These are phyloP conservation scores for Cryphonectria radicalis DNA, from an alignment of 2,329 filamentous ascomycete species.

Conservation along the genomic window DNA sequence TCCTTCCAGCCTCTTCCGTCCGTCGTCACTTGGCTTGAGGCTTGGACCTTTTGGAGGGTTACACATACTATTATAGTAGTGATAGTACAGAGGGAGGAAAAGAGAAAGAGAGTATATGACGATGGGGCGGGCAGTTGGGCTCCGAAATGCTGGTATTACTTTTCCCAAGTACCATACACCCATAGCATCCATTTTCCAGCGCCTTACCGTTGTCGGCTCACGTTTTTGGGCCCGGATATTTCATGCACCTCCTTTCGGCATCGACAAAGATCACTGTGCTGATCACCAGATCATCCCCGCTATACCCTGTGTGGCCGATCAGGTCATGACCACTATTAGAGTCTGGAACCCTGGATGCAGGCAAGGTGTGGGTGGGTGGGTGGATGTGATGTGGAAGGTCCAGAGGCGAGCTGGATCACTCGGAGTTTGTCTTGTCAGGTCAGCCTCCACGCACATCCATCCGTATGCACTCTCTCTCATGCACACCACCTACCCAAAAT, in stretches of 20 bases:
- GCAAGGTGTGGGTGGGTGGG: not conserved
- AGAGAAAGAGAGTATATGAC: not conserved
- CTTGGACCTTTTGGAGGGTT: not conserved
- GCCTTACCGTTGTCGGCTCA: constrained; percentile 13
- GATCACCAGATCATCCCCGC: constrained; percentile 4
- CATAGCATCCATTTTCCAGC: not conserved
- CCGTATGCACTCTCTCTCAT: constrained; percentile 20
- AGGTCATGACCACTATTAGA: constrained; percentile 15
- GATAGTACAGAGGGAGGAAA: too few relatives aligned
- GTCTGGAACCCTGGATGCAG: constrained; percentile 4
- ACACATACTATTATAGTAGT: not conserved
- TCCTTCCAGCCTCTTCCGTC: not conserved
- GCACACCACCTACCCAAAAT: constrained; percentile 24
- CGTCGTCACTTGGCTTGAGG: not conserved
- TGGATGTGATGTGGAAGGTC: not conserved
- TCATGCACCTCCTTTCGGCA: constrained; percentile 5
- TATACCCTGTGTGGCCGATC: constrained; percentile 9
- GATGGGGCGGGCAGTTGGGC: not conserved
- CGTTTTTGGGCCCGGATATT: constrained; percentile 5
- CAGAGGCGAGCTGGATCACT: constrained; percentile 20
- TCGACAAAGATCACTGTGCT: not conserved
- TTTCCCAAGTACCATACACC: not conserved
- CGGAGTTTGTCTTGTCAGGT: constrained; percentile 20
- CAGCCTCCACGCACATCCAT: constrained; percentile 26
- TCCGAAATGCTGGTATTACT: constrained; percentile 12